phyloP scores from a whole-genome alignment of 345 rosid genomes.

The Laguncularia racemosa region DNA sequence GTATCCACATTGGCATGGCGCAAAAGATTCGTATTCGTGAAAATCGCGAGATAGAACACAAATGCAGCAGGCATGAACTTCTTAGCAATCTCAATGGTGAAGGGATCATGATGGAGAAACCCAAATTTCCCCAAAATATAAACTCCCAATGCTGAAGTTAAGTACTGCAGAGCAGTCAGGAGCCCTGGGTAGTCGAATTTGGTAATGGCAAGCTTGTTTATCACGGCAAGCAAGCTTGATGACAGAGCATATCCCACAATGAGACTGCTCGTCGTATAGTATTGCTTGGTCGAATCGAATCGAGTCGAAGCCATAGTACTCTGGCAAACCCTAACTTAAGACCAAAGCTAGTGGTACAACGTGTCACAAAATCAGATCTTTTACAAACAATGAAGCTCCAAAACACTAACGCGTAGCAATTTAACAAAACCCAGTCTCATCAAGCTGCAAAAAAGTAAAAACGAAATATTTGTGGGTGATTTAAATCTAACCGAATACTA shows the following conservation, averaged over 20 bases:
- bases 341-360: no score
- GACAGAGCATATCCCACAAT: conserved; percentile 88
- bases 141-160: conserved; percentile 71
- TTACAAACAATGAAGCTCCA: no score
- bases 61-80: conserved; percentile 88
- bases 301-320: conserved; percentile 30
- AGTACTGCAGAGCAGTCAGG: conserved; percentile 86
- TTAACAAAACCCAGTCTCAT: no score
- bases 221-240: conserved; percentile 97
- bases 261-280: conserved; percentile 70
- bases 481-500: no score
- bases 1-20: conserved; percentile 98
- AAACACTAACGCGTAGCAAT: no score
- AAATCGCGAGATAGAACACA: conserved; percentile 90
- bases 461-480: no score
- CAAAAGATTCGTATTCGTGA: conserved; percentile 93
- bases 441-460: no score
- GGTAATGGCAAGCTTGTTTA: conserved; percentile 92
- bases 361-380: no score
- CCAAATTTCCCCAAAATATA: conserved; percentile 78
- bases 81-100: conserved; percentile 77
- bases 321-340: no score
- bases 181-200: conserved; percentile 83
- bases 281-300: conserved; percentile 32
- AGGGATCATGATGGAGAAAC: conserved; percentile 73